Base-by-base conservation (phyloP, 1,284 basidiomycete species). In the Rhizoctonia solani region DNA sequence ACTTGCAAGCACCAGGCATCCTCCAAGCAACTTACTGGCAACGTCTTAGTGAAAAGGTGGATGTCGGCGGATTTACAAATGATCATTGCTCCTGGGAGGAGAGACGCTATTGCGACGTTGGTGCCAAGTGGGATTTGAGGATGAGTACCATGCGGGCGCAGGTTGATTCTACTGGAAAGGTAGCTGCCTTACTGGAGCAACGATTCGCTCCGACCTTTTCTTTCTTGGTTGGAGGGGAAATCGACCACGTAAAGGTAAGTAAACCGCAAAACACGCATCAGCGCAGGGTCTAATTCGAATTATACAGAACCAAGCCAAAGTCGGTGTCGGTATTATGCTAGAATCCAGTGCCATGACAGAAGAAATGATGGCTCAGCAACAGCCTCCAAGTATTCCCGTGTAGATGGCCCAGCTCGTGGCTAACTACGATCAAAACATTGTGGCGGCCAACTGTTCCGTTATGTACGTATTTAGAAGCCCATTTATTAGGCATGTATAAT, bases 11-110 rank as follows among this genome's bases (percentile, higher is more conserved):
- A n/a, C 82, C 85, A 46, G 95, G 96, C 41, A 85, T 95, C 63
- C 75, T 98, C 39, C 92, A 95, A 78, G 87, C 94, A 47, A 96
- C 94, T 14, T 99, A 99, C 80, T 98, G 93, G 92, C 95, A 98
- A 73, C 92, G 92, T 76, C 80, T 99, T 67, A 89, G 88, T 77
- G 94, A 97, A 69, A 95, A 96, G 80, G 92, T 99, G n/a, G 96
- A 99, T 69, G 94, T 96, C n/a, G 97, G 93, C 94, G 37, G 96
- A 99, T 75, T 79, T 99, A 71, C 89, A 95, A 76, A 79, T 96
- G 67, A 83, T 95, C 69, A 87, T 90, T 59, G 84, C 87, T 47
- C 88, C 89, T 2, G 80, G 82, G 68, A 88, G 92, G 76, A 84
- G 97, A 73, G 95, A 98, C 75, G 96, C 96, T 6, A 81, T 95